Percentiles rank a stretch among this genome's conserved stretches.
These are phyloP conservation scores for Lolium multiflorum DNA, from an alignment of 176 grass and related monocot genomes.

Conservation along the genomic window DNA sequence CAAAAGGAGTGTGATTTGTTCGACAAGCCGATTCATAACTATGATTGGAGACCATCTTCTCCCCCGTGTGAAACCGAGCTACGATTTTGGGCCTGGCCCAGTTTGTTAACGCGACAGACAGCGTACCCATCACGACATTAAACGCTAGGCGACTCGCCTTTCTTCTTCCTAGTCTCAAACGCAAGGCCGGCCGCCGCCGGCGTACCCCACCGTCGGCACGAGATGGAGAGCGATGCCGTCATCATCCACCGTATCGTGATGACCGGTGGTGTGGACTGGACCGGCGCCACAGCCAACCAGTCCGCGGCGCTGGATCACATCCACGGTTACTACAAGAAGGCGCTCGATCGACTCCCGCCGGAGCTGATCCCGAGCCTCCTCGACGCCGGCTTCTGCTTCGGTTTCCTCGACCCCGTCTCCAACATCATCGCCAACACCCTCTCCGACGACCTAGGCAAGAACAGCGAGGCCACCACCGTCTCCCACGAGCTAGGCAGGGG, in stretches of 20 bases:
- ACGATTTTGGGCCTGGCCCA: too few species aligned
- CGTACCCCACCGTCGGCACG: neutral
- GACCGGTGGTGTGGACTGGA: neutral
- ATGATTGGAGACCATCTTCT: too few species aligned
- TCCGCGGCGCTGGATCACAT: conserved; percentile 3
- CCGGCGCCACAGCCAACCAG: neutral
- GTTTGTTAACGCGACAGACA: too few species aligned
- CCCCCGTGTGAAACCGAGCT: too few species aligned
- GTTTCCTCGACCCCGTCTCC: conserved; percentile 7
- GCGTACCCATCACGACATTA: too few species aligned
- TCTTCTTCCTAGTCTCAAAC: too few species aligned
- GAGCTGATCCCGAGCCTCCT: neutral
- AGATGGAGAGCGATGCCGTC: neutral
- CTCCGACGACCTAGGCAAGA: neutral
- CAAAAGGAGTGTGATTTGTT: too few species aligned
- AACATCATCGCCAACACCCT: conserved; percentile 2
- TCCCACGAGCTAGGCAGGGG: neutral
- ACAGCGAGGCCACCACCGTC: too few species aligned
- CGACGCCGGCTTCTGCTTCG: neutral
- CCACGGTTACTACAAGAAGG: conserved; percentile 6
- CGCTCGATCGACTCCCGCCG: neutral
- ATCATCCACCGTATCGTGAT: neutral
- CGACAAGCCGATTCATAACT: too few species aligned
- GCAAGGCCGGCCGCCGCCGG: neutral
- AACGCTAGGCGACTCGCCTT: too few species aligned